phyloP scores from a whole-genome alignment of 2,329 filamentous ascomycete genomes.

The Lasiodiplodia gonubiensis region DNA sequence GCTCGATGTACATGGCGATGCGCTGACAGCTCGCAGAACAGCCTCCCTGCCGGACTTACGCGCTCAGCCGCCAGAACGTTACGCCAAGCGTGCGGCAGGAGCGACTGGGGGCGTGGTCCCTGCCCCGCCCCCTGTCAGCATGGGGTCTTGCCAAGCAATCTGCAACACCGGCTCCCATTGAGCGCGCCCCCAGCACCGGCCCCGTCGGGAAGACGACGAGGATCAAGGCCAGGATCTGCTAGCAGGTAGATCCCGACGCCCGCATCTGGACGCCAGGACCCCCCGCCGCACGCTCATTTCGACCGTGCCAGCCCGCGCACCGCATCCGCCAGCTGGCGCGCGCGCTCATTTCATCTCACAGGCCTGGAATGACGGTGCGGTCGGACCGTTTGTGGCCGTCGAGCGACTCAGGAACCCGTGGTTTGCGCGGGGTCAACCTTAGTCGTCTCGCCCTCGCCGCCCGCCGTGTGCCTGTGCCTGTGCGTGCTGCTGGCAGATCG shows the following conservation, averaged over 20 bases:
- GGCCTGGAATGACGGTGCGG: conserved; percentile 2
- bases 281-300: not conserved
- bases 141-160: not conserved
- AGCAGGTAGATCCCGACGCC: not conserved
- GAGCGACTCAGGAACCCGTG: conserved; percentile 2
- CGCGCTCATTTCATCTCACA: conserved; percentile 1
- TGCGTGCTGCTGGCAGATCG: conserved; percentile 21
- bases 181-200: not conserved
- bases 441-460: conserved; percentile 15
- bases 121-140: not conserved
- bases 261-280: not conserved
- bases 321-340: not conserved
- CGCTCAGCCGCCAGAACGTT: not conserved
- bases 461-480: conserved; percentile 24
- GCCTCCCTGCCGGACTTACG: not conserved
- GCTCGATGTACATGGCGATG: too few relatives aligned
- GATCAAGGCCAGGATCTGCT: not conserved
- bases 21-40: not conserved
- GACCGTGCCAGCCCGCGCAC: not conserved
- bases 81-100: not conserved
- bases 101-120: not conserved
- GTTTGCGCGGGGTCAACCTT: conserved; percentile 20
- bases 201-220: not conserved
- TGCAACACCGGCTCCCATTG: not conserved
- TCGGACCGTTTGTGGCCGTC: not conserved